Evolutionary conservation across 192 early-diverging fungal genomes (phyloP).

Genomic region (Chytriomyces sp.): DNA sequence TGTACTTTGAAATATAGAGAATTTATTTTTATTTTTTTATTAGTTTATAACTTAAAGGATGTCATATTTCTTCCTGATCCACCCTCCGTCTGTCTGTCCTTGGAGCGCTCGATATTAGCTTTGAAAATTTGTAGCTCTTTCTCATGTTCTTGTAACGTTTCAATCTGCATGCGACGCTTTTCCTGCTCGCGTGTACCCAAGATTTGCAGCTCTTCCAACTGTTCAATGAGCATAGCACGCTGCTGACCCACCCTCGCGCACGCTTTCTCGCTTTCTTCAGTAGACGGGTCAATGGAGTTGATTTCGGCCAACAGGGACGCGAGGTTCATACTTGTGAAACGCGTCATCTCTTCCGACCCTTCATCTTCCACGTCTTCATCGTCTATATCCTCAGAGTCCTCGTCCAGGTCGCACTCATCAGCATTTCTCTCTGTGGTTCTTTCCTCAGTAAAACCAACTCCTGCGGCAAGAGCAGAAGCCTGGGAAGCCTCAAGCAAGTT

Average conservation of each 20-base stretch:
- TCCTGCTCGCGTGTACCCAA: neutral
- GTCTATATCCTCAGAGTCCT: slow-evolving; percentile 31
- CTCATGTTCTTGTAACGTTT: neutral
- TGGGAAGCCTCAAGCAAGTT: no score
- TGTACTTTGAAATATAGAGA: no score
- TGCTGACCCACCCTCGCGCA: neutral
- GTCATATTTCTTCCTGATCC: no score
- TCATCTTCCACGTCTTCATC: slow-evolving; percentile 25
- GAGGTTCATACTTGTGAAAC: slow-evolving; percentile 8
- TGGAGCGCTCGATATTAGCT: neutral
- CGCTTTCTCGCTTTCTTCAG: slow-evolving; percentile 2
- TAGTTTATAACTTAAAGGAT: no score
- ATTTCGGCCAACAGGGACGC: slow-evolving; percentile 6
- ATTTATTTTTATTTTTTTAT: no score
- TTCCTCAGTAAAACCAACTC: no score
- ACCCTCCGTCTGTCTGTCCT: no score
- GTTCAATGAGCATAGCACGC: neutral
- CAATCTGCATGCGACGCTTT: slow-evolving; percentile 3
- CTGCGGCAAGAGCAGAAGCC: slow-evolving; percentile 5
- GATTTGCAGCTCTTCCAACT: slow-evolving; percentile 14
- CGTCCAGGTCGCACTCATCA: slow-evolving; percentile 12
- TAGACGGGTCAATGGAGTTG: slow-evolving; percentile 17
- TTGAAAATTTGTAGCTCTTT: slow-evolving; percentile 15
- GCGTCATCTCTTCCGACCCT: neutral
- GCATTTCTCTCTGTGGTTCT: neutral